Evolutionary conservation across 164 flowering plant species (phyloP), one percentile per base, ranked within the genome.

Genomic region (Cinnamomum micranthum): DNA sequence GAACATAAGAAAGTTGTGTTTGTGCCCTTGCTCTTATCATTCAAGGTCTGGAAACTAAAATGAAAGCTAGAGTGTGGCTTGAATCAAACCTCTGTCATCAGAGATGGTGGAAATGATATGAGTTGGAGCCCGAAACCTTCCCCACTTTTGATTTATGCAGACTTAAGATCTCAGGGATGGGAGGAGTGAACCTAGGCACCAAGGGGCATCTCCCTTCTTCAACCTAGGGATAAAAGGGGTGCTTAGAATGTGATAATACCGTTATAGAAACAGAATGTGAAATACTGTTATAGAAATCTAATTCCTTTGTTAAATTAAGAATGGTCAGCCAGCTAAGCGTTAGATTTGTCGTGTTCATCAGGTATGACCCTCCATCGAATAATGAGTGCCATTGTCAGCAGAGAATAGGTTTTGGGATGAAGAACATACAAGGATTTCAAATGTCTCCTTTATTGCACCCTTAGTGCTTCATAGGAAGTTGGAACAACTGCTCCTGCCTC

Each of bases 121-220:
- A 78, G 98, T 96, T 70, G 98, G 98, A 78, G 98, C 98, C n/a
- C 97, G 94, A 76, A 96, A n/a, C n/a, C 98, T 89, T 92, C 94
- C 52, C 99, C 98, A 76, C 97, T 94, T 82, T 94, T 94, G 76
- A 96, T 94, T n/a, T n/a, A n/a, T 69, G 97, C 98, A 41, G 76
- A 74, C 77, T 81, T 92, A 70, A 96, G 97, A 85, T 96, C 84
- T 96, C 99, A n/a, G 99, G 99, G 75, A 96, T 94, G 81, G 82
- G 94, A 68, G 99, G 99, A 70, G 97, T 69, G 85, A 52, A 96
- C 75, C 84, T 96, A 79, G 91, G 89, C 12, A 94, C 87, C n/a
- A n/a, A 28, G 97, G 89, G 55, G 90, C 65, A 68, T 88, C 80
- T 91, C 17, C 98, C 97, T 58, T 83, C 91, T 75, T 89, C 97